Conservation (phyloP, 2,329 filamentous ascomycete species). For the Simplicillium sp. region DNA sequence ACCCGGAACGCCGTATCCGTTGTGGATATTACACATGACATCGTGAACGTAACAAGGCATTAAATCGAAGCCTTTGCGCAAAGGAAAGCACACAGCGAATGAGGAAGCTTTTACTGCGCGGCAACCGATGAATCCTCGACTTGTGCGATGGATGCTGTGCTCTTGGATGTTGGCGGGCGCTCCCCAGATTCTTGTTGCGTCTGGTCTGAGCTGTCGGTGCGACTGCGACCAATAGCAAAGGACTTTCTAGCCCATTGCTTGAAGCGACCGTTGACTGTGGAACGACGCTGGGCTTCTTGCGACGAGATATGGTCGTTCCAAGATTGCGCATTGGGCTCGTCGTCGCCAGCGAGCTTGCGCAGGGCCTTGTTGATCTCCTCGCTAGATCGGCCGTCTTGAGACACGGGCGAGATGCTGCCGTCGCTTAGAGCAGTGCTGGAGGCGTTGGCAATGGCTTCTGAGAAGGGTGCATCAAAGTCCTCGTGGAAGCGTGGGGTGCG, state of each 20-base stretch:
- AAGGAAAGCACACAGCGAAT: too few relatives aligned
- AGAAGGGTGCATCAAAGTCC: slow-evolving; percentile 28
- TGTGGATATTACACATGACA: too few relatives aligned
- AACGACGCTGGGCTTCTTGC: slow-evolving; percentile 13
- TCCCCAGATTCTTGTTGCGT: slow-evolving; percentile 5
- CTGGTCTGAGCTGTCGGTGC: slow-evolving; percentile 9
- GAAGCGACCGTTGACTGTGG: slow-evolving; percentile 21
- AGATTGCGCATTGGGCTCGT: slow-evolving; percentile 5
- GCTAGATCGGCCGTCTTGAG: background rate
- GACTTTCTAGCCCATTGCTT: slow-evolving; percentile 24
- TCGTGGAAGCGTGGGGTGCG: slow-evolving; percentile 24
- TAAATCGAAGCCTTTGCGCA: too few relatives aligned
- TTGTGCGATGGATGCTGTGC: background rate
- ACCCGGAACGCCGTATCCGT: too few relatives aligned
- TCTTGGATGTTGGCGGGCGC: slow-evolving; percentile 2
- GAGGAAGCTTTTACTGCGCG: too few relatives aligned
- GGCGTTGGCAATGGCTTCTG: slow-evolving; percentile 21
- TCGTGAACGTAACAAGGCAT: too few relatives aligned
- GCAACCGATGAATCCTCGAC: too few relatives aligned
- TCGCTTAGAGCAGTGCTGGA: slow-evolving; percentile 18
- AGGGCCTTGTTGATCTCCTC: too few relatives aligned
- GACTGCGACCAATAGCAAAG: slow-evolving; percentile 15
- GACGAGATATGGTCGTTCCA: slow-evolving; percentile 1
- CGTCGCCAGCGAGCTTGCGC: slow-evolving; percentile 6
- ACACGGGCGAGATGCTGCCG: slow-evolving; percentile 15